phyloP scores from a whole-genome alignment of 352 stramenopile genomes.

The Phytopythium kandeliae region DNA sequence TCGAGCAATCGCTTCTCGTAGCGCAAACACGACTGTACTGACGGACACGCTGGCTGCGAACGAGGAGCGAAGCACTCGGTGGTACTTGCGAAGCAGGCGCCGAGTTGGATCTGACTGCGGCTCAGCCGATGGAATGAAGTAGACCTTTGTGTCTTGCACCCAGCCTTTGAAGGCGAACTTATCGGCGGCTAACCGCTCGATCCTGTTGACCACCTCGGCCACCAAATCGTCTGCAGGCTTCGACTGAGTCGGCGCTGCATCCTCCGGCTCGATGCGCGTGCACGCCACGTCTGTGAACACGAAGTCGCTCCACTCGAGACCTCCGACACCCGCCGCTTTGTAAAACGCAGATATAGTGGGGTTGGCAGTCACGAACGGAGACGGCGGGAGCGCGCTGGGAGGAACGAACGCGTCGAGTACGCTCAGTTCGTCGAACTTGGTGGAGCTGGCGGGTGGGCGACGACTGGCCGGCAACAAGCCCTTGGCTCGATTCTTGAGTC shows the following conservation, averaged over 20 bases:
- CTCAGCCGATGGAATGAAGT: conserved; percentile 18
- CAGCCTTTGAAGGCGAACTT: conserved; percentile 66
- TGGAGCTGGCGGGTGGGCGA: conserved; percentile 17
- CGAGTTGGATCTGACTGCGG: background rate
- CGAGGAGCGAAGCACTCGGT: conserved; percentile 22
- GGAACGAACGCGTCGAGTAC: conserved; percentile 9
- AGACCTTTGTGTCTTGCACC: conserved; percentile 39
- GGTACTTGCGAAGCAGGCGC: conserved; percentile 18
- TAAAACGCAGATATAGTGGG: conserved; percentile 31
- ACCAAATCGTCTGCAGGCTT: conserved; percentile 24
- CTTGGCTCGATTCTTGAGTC: conserved; percentile 23
- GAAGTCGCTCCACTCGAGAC: conserved; percentile 76
- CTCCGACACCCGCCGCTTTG: conserved; percentile 28
- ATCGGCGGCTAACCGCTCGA: conserved; percentile 28
- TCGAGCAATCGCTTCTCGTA: conserved; percentile 26
- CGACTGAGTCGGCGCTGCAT: conserved; percentile 15
- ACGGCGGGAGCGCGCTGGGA: conserved; percentile 4
- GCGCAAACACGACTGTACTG: conserved; percentile 43
- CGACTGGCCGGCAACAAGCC: conserved; percentile 8
- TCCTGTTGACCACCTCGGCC: conserved; percentile 21
- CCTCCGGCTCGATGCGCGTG: conserved; percentile 7
- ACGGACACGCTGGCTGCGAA: conserved; percentile 46
- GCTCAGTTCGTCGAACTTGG: conserved; percentile 4
- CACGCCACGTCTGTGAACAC: conserved; percentile 47
- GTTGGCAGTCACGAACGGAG: conserved; percentile 39